phyloP scores from a whole-genome alignment of 2,329 filamentous ascomycete species.

The Trichoderma hamatum region DNA sequence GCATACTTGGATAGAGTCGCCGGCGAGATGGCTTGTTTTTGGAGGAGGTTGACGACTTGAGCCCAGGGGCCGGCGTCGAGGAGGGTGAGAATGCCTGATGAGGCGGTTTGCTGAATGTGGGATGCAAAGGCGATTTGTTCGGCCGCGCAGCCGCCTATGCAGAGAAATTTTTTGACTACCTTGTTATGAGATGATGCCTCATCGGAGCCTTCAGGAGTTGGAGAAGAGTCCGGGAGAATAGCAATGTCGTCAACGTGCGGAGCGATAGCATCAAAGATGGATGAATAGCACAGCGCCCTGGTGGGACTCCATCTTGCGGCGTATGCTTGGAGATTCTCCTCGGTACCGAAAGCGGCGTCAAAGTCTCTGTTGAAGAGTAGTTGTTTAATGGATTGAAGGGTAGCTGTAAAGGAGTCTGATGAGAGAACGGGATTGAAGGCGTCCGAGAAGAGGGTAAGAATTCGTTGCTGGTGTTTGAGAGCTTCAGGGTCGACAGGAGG shows the following conservation, averaged over 20 bases:
- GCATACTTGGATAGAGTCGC: conserved; percentile 57
- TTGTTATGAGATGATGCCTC: background rate
- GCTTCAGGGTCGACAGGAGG: conserved; percentile 28
- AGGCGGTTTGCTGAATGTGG: conserved; percentile 41
- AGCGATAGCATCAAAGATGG: conserved; percentile 50
- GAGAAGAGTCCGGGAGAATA: background rate
- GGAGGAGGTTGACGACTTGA: conserved; percentile 61
- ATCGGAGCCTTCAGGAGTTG: background rate
- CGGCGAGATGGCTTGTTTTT: conserved; percentile 56
- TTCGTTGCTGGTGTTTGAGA: conserved; percentile 59
- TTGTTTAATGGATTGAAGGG: conserved; percentile 81
- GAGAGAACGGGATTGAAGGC: conserved; percentile 60
- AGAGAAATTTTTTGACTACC: conserved; percentile 45
- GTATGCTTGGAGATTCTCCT: conserved; percentile 77
- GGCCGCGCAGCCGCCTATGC: conserved; percentile 61
- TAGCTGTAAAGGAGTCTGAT: conserved; percentile 51
- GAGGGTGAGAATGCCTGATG: conserved; percentile 56
- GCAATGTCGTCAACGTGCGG: conserved; percentile 39
- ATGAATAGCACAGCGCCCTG: conserved; percentile 78
- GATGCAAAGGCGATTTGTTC: conserved; percentile 61
- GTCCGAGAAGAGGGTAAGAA: conserved; percentile 73
- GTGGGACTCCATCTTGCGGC: conserved; percentile 89
- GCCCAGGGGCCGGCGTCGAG: conserved; percentile 84
- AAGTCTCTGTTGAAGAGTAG: conserved; percentile 89
- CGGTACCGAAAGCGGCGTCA: conserved; percentile 71